Conservation (phyloP, 2,329 filamentous ascomycete genomes). For the Cercospora sesami region DNA sequence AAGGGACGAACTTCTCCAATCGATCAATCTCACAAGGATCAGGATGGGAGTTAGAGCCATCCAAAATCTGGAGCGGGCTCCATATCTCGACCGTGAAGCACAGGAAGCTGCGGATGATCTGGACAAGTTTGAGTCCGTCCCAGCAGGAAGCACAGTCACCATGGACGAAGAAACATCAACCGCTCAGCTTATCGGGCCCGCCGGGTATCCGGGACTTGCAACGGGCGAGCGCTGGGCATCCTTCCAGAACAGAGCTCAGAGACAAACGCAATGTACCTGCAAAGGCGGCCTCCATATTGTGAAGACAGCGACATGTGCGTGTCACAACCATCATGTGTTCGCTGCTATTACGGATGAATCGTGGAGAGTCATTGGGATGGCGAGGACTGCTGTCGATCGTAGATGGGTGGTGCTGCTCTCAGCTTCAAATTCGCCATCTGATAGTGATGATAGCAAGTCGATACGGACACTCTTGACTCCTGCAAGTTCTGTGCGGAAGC, state of each 20-base stretch:
- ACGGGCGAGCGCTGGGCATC: slow-evolving; percentile 19
- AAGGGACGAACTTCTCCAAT: slow-evolving; percentile 6
- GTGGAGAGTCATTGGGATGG: slow-evolving; percentile 14
- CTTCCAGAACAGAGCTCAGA: slow-evolving; percentile 2
- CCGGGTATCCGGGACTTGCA: slow-evolving; percentile 6
- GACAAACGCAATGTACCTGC: slow-evolving; percentile 1
- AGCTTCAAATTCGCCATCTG: neutral
- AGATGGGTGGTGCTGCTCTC: slow-evolving; percentile 19
- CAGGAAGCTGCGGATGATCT: slow-evolving; percentile 9
- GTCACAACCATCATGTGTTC: slow-evolving; percentile 16
- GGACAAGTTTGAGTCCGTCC: slow-evolving; percentile 6
- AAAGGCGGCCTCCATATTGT: slow-evolving; percentile 2
- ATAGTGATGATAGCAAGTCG: slow-evolving; percentile 8
- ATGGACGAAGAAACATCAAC: slow-evolving; percentile 8
- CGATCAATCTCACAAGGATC: slow-evolving; percentile 14
- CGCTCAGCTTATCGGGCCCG: slow-evolving; percentile 16
- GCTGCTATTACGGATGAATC: slow-evolving; percentile 16
- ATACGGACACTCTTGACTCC: slow-evolving; percentile 7
- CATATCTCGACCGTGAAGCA: slow-evolving; percentile 12
- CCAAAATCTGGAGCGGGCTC: neutral
- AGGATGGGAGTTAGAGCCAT: slow-evolving; percentile 5
- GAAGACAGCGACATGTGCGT: slow-evolving; percentile 2
- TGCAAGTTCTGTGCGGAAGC: slow-evolving; percentile 1
- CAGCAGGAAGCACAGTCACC: slow-evolving; percentile 12
- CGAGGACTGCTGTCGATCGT: slow-evolving; percentile 17